Conservation (phyloP, 192 early-diverging fungal species). For the Geranomyces michiganensis region DNA sequence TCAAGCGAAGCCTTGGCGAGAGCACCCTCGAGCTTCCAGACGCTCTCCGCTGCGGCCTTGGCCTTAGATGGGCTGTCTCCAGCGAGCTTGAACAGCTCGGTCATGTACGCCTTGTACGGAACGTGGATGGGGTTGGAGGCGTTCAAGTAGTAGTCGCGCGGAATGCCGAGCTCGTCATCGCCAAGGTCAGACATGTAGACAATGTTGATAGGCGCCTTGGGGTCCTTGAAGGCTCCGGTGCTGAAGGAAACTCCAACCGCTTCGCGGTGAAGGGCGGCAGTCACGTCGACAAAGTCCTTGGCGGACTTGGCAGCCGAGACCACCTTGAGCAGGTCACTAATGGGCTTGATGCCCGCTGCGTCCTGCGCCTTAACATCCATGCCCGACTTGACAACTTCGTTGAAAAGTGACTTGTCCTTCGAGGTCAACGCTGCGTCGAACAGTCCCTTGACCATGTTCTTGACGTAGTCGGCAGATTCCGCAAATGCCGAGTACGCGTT, state of each 20-base stretch:
- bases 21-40: neutral
- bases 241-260: neutral
- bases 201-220: neutral
- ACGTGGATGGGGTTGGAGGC: constrained; percentile 1
- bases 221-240: neutral
- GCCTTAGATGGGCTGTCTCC: neutral
- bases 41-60: neutral
- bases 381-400: neutral
- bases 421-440: neutral
- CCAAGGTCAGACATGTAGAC: neutral
- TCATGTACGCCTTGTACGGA: neutral
- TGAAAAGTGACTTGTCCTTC: neutral
- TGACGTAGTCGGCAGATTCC: constrained; percentile 7
- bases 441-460: neutral
- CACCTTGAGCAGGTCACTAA: neutral
- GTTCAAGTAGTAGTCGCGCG: constrained; percentile 7
- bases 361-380: constrained; percentile 2
- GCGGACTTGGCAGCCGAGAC: neutral
- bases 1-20: neutral
- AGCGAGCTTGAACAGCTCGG: neutral
- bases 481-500: neutral
- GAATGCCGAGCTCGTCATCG: neutral
- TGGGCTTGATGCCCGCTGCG: neutral
- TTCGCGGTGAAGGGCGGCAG: neutral
- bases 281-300: neutral